These are phyloP conservation scores for Tricholoma hemisulphureum DNA, from an alignment of 768 basidiomycete genomes.

Conservation along the genomic window DNA sequence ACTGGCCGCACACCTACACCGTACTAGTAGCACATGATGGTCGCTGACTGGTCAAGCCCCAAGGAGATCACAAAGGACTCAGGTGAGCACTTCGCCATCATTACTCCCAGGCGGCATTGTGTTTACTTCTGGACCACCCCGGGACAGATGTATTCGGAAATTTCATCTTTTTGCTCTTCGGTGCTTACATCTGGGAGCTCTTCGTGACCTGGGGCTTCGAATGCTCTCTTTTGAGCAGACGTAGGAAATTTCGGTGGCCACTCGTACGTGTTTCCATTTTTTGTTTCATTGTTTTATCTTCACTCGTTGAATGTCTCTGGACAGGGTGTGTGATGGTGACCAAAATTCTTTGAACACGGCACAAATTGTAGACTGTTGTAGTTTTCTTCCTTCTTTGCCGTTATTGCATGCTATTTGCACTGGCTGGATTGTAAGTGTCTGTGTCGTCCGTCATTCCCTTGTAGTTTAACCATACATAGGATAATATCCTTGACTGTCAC, in stretches of 20 bases:
- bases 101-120: neutral
- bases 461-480: slow-evolving; percentile 29
- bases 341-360: neutral
- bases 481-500: slow-evolving; percentile 57
- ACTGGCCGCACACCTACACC: no score
- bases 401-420: slow-evolving; percentile 67
- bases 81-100: slow-evolving; percentile 23
- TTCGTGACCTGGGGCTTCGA: slow-evolving; percentile 65
- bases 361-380: slow-evolving; percentile 10
- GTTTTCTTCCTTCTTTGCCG: slow-evolving; percentile 71
- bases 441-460: neutral
- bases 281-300: neutral
- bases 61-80: slow-evolving; percentile 43
- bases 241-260: slow-evolving; percentile 65
- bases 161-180: slow-evolving; percentile 61
- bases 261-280: slow-evolving; percentile 47
- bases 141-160: slow-evolving; percentile 61
- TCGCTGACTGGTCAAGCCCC: slow-evolving; percentile 50
- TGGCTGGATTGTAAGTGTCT: slow-evolving; percentile 62
- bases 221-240: slow-evolving; percentile 56
- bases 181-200: slow-evolving; percentile 68
- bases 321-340: slow-evolving; percentile 23
- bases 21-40: slow-evolving; percentile 34
- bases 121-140: neutral
- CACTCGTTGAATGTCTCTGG: neutral